phyloP scores from a whole-genome alignment of 805 yeast species.

The Kluyveromyces siamensis region DNA sequence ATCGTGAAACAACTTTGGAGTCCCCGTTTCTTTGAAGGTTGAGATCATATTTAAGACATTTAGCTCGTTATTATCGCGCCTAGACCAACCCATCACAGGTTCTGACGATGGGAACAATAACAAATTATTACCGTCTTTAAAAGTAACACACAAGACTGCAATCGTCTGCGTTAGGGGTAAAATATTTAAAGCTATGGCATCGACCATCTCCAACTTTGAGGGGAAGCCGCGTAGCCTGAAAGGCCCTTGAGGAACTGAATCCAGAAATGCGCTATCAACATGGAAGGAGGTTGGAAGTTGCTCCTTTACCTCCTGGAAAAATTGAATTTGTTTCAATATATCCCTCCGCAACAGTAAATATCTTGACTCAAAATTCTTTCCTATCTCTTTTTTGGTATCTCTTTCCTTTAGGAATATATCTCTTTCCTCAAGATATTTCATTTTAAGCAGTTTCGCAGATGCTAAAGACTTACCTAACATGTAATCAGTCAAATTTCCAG shows the following conservation, averaged over 20 bases:
- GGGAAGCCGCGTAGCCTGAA: constrained; percentile 47
- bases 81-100: constrained; percentile 32
- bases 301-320: constrained; percentile 27
- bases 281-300: constrained; percentile 13
- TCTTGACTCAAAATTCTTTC: neutral
- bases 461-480: constrained; percentile 21
- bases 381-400: neutral
- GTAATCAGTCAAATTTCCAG: constrained; percentile 19
- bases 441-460: neutral
- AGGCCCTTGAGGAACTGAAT: constrained; percentile 41
- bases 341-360: constrained; percentile 1
- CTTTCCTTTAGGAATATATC: neutral
- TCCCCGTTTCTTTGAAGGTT: neutral
- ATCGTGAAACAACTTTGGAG: too few species aligned
- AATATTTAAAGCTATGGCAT: constrained; percentile 34
- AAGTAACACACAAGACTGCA: constrained; percentile 21
- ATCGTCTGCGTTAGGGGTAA: constrained; percentile 11
- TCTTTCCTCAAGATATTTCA: neutral
- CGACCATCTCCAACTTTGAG: constrained; percentile 34
- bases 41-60: constrained; percentile 16
- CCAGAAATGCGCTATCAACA: constrained; percentile 3
- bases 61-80: constrained; percentile 14
- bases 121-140: constrained; percentile 24
- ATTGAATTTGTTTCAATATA: constrained; percentile 30
- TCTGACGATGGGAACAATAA: constrained; percentile 27